Conservation (phyloP, 2,329 filamentous ascomycete genomes). For the Drechslerella dactyloides region DNA sequence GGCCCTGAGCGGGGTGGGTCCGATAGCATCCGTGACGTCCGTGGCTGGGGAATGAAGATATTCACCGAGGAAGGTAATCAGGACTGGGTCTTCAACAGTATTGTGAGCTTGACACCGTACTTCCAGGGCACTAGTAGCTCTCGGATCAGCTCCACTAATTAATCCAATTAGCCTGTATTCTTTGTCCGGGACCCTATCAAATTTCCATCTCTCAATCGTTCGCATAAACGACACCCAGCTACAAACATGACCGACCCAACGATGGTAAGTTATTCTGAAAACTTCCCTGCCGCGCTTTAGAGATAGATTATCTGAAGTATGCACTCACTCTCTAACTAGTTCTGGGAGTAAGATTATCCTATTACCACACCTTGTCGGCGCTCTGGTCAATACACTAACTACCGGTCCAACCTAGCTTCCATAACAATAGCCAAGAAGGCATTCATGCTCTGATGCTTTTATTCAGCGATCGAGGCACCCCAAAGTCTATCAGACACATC, state of each 20-base stretch:
- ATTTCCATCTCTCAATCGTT: constrained; percentile 61
- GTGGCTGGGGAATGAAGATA: constrained; percentile 63
- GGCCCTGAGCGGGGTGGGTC: constrained; percentile 61
- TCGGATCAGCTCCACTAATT: constrained; percentile 5
- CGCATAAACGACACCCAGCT: constrained; percentile 61
- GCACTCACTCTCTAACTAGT: constrained; percentile 20
- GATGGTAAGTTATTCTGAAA: constrained; percentile 54
- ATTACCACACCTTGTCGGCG: neutral
- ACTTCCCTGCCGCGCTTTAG: neutral
- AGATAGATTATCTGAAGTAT: too few species aligned
- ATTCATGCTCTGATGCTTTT: constrained; percentile 71
- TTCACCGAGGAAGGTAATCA: constrained; percentile 64
- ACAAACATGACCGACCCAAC: constrained; percentile 59
- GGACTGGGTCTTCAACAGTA: constrained; percentile 62
- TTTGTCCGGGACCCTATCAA: constrained; percentile 62
- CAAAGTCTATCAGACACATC: constrained; percentile 70
- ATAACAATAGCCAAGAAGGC: constrained; percentile 65
- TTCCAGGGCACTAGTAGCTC: neutral
- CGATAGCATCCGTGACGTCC: constrained; percentile 62
- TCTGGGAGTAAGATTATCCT: constrained; percentile 48
- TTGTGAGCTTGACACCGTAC: constrained; percentile 31
- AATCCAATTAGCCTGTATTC: constrained; percentile 58
- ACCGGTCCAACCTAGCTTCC: constrained; percentile 22
- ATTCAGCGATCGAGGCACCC: constrained; percentile 71
- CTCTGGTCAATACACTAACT: neutral